Evolutionary conservation across 108 stramenopile species (phyloP).

Genomic region (Skeletonema potamos): DNA sequence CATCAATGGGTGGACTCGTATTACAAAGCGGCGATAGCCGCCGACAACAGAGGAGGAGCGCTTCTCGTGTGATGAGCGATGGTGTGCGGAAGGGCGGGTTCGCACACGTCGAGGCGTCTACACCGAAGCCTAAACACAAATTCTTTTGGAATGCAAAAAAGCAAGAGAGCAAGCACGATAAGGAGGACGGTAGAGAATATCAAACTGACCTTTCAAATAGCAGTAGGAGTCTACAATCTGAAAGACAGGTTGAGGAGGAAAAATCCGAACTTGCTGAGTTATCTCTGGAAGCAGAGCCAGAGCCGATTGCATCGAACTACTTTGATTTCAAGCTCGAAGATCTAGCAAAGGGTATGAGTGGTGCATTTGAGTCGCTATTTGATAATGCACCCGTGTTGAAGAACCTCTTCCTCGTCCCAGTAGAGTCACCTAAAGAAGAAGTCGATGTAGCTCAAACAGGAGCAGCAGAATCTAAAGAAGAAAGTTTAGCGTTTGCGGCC

Average conservation of each 20-base stretch:
- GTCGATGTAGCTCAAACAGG: neutral
- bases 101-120: neutral
- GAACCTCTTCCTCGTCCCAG: neutral
- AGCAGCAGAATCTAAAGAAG: neutral
- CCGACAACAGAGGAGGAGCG: neutral
- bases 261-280: neutral
- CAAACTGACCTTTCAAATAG: neutral
- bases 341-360: neutral
- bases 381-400: neutral
- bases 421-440: neutral
- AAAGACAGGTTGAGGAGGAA: too few species aligned
- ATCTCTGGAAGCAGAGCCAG: neutral
- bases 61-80: too few species aligned
- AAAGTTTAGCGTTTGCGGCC: neutral
- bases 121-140: neutral
- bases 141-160: neutral
- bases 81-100: neutral
- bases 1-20: neutral
- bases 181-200: neutral
- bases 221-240: neutral
- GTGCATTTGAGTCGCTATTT: neutral
- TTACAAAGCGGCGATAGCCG: neutral
- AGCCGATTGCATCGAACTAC: neutral
- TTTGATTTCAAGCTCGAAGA: neutral
- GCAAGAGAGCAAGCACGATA: neutral